Evolutionary conservation across 257 asterid species (phyloP).

Genomic region (Datura wrightii): DNA sequence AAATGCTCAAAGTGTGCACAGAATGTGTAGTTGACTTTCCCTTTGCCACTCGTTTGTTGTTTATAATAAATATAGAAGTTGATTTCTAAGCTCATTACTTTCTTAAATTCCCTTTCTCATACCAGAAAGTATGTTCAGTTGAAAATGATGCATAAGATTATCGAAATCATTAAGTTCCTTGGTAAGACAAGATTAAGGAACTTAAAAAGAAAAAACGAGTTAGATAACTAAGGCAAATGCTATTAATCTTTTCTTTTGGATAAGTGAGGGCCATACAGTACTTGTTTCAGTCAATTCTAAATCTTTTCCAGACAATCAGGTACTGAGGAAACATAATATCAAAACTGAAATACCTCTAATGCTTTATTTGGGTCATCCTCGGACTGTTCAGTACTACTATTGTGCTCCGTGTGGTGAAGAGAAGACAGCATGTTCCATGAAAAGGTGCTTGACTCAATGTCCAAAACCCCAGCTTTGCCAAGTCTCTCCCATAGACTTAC

Average conservation of each 20-base stretch:
- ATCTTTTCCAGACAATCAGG: constrained; percentile 20
- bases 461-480: constrained; percentile 80
- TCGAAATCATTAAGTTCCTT: not conserved
- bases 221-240: constrained; percentile 12
- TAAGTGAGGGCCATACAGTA: not conserved
- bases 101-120: not conserved
- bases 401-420: constrained; percentile 92
- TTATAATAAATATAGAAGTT: not conserved
- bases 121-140: constrained; percentile 17
- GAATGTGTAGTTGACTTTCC: constrained; percentile 2
- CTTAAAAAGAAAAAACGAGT: not conserved
- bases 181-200: not conserved
- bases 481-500: constrained; percentile 91
- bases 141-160: not conserved
- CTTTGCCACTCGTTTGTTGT: constrained; percentile 1
- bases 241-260: not conserved
- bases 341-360: constrained; percentile 66
- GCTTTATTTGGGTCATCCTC: constrained; percentile 94
- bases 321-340: not conserved
- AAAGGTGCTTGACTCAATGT: constrained; percentile 82
- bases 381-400: constrained; percentile 83
- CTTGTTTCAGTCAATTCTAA: constrained; percentile 26
- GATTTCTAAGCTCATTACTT: not conserved
- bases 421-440: constrained; percentile 89
- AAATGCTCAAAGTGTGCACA: not conserved